Evolutionary conservation across 306 rosid genomes (phyloP).

Genomic region (Acmispon strigosus): DNA sequence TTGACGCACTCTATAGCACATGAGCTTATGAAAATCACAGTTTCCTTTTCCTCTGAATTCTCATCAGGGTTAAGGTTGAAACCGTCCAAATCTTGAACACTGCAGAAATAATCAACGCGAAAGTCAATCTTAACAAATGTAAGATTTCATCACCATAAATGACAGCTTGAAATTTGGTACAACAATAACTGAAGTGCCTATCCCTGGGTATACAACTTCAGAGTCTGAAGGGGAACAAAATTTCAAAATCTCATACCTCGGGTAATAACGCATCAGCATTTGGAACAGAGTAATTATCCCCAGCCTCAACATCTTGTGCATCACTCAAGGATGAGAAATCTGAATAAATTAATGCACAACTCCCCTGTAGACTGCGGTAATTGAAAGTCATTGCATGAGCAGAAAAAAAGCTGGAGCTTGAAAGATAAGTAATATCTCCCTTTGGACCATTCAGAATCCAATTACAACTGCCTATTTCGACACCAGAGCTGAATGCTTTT

Average conservation of each 20-base stretch:
- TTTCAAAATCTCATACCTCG: conserved; percentile 34
- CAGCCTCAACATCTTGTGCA: conserved; percentile 37
- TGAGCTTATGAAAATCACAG: conserved; percentile 52
- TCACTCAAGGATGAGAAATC: conserved; percentile 56
- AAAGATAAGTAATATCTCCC: conserved; percentile 61
- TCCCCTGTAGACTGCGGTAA: conserved; percentile 51
- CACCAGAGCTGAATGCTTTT: conserved; percentile 84
- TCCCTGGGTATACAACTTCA: background rate
- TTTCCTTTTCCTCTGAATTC: conserved; percentile 55
- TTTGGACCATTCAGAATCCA: conserved; percentile 69
- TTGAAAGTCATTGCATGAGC: conserved; percentile 73
- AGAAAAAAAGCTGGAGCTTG: conserved; percentile 69
- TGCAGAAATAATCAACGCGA: conserved; percentile 13
- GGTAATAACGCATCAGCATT: conserved; percentile 15
- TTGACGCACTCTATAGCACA: conserved; percentile 53
- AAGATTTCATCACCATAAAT: conserved; percentile 29
- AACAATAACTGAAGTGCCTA: background rate
- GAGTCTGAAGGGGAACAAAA: background rate
- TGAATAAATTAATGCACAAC: conserved; percentile 52
- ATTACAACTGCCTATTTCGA: conserved; percentile 86
- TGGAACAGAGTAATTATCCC: conserved; percentile 9
- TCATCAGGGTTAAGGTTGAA: conserved; percentile 35
- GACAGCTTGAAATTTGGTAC: conserved; percentile 13
- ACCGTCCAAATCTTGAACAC: conserved; percentile 31
- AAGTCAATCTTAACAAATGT: conserved; percentile 24